Evolutionary conservation across 2,329 filamentous ascomycete genomes (phyloP).

Genomic region (Fusarium clavum): DNA sequence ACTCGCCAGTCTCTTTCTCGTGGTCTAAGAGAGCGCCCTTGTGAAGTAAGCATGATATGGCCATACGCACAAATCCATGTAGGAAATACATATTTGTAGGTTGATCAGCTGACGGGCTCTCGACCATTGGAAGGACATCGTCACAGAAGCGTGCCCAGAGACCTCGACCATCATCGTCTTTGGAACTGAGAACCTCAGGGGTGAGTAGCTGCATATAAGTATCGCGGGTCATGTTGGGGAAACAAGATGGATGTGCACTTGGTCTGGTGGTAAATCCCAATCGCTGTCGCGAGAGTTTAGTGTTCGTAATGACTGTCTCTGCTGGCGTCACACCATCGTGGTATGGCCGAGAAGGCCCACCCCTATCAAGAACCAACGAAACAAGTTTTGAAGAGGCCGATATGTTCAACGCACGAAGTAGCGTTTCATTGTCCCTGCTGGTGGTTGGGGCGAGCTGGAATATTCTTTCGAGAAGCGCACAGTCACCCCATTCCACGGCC

Average conservation of each 20-base stretch:
- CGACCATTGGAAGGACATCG: conserved; percentile 27
- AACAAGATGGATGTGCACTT: conserved; percentile 44
- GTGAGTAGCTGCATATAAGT: conserved; percentile 43
- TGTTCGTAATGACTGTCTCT: conserved; percentile 49
- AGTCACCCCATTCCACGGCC: conserved; percentile 48
- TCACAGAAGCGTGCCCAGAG: conserved; percentile 47
- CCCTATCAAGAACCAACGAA: conserved; percentile 39
- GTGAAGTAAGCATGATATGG: conserved; percentile 28
- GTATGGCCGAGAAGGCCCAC: conserved; percentile 27
- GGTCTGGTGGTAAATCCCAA: not conserved
- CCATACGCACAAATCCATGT: conserved; percentile 20
- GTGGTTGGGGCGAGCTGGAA: conserved; percentile 22
- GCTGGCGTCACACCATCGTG: conserved; percentile 40
- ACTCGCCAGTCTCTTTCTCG: conserved; percentile 29
- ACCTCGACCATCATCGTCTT: conserved; percentile 29
- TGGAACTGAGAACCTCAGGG: conserved; percentile 35
- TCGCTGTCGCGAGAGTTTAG: conserved; percentile 10
- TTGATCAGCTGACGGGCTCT: conserved; percentile 1
- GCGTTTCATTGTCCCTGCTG: conserved; percentile 27
- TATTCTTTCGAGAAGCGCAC: conserved; percentile 35
- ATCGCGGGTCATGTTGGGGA: conserved; percentile 18
- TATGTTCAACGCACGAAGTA: conserved; percentile 46
- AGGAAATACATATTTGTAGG: conserved; percentile 30
- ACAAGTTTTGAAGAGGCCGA: conserved; percentile 42
- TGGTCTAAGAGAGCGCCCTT: conserved; percentile 31